These are phyloP conservation scores for Hanseniaspora clermontiae DNA, from an alignment of 805 yeast species.

Conservation along the genomic window DNA sequence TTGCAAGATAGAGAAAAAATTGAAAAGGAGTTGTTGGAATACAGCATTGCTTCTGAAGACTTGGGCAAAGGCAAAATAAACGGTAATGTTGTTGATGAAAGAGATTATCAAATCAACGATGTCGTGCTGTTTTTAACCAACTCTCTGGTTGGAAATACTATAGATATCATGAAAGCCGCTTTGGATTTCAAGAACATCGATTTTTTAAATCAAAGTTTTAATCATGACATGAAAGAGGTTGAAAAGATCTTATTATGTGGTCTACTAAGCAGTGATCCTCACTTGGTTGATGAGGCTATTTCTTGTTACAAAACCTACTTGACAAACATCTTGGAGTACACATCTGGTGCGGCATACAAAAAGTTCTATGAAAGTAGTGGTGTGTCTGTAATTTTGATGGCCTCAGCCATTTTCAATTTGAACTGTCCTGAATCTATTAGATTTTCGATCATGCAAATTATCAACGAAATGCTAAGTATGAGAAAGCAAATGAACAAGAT, in stretches of 20 bases:
- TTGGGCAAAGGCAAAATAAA: background rate
- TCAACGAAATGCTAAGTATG: slow-evolving; percentile 24
- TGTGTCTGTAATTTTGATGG: slow-evolving; percentile 29
- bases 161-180: background rate
- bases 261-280: slow-evolving; percentile 25
- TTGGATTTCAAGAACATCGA: background rate
- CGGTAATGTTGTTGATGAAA: background rate
- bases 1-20: background rate
- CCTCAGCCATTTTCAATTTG: slow-evolving; percentile 27
- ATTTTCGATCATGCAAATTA: slow-evolving; percentile 30
- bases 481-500: slow-evolving; percentile 25
- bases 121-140: background rate
- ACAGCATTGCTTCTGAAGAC: background rate
- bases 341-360: slow-evolving; percentile 23
- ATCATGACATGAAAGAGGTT: background rate
- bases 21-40: background rate
- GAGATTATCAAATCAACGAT: background rate
- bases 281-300: slow-evolving; percentile 22
- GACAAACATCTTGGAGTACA: slow-evolving; percentile 23
- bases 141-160: background rate
- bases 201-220: background rate
- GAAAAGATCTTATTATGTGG: slow-evolving; percentile 22
- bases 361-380: slow-evolving; percentile 28
- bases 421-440: slow-evolving; percentile 24
- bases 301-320: slow-evolving; percentile 29